phyloP scores from a whole-genome alignment of 495 filamentous ascomycete species.

The Hypoxylon cercidicola region DNA sequence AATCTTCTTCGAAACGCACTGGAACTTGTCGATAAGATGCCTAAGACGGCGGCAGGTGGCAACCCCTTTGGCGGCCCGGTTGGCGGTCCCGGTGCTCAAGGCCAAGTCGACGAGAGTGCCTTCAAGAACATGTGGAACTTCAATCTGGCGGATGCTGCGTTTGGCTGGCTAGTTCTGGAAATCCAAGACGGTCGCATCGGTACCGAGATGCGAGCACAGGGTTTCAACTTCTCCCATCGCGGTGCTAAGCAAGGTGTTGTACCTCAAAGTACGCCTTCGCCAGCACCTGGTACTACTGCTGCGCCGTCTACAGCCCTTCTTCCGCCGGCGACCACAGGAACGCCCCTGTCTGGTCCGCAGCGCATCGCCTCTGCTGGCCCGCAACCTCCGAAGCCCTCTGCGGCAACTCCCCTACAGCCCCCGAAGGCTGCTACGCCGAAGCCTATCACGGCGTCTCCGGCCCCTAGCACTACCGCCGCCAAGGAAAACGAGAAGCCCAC shows the following conservation, averaged over 20 bases:
- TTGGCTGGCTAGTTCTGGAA: constrained; percentile 94
- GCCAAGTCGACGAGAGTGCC: constrained; percentile 96
- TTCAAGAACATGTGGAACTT: constrained; percentile 99
- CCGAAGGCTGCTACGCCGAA: constrained; percentile 65
- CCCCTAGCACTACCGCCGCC: constrained; percentile 46
- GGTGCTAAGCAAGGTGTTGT: constrained; percentile 64
- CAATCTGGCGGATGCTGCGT: constrained; percentile 97
- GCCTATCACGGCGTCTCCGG: constrained; percentile 51
- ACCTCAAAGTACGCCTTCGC: constrained; percentile 48
- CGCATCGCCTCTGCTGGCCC: constrained; percentile 48
- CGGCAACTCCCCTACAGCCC: constrained; percentile 53
- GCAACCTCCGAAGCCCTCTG: constrained; percentile 51
- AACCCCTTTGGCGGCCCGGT: constrained; percentile 94
- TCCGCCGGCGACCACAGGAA: constrained; percentile 4
- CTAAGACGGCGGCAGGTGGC: constrained; percentile 88
- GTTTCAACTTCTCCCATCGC: constrained; percentile 98
- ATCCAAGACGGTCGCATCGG: constrained; percentile 94
- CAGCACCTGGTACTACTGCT: constrained; percentile 47
- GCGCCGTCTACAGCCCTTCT: constrained; percentile 51
- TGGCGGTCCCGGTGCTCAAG: constrained; percentile 74
- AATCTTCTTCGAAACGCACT: constrained; percentile 89
- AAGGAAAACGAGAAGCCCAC: constrained; percentile 60
- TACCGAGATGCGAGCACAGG: constrained; percentile 97
- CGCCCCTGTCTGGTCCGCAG: constrained; percentile 43
- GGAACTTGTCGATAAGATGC: constrained; percentile 95